These are phyloP conservation scores for Fusarium torreyae DNA, from an alignment of 2,329 filamentous ascomycete species.

Conservation along the genomic window DNA sequence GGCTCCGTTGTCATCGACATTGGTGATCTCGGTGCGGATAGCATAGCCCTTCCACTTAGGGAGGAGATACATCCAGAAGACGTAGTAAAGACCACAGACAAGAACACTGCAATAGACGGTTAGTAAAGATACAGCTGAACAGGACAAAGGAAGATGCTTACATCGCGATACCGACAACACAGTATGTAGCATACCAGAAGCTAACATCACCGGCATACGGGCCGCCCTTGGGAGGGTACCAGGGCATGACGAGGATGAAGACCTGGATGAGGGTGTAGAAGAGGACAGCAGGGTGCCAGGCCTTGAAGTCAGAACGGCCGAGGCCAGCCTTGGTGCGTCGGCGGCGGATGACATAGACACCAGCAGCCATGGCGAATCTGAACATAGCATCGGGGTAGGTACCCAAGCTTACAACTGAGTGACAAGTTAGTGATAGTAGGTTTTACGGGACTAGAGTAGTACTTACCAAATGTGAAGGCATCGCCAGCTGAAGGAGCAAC, in stretches of 20 bases:
- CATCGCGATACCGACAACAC: constrained; percentile 75
- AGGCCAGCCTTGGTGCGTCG: constrained; percentile 67
- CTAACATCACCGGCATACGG: constrained; percentile 74
- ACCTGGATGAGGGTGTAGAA: constrained; percentile 73
- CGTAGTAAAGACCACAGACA: constrained; percentile 71
- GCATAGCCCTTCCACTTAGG: constrained; percentile 68
- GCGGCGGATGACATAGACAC: constrained; percentile 70
- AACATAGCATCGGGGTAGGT: constrained; percentile 74
- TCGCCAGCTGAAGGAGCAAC: constrained; percentile 73
- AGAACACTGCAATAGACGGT: constrained; percentile 57
- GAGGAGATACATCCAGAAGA: constrained; percentile 70
- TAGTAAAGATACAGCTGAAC: rapidly evolving
- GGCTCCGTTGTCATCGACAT: constrained; percentile 58
- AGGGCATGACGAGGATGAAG: constrained; percentile 78
- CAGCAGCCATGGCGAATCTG: constrained; percentile 68
- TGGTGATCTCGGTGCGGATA: constrained; percentile 69
- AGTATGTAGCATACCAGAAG: constrained; percentile 82
- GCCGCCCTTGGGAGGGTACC: constrained; percentile 76
- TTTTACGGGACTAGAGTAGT: rapidly evolving
- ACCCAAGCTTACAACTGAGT: constrained; percentile 69
- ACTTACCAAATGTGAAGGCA: constrained; percentile 73
- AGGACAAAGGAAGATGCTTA: constrained; percentile 57
- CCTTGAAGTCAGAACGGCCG: constrained; percentile 66
- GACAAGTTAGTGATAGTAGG: constrained; percentile 44
- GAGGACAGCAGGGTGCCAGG: constrained; percentile 70